Conservation (phyloP, 805 yeast genomes). For the Ogataea dorogensis region DNA sequence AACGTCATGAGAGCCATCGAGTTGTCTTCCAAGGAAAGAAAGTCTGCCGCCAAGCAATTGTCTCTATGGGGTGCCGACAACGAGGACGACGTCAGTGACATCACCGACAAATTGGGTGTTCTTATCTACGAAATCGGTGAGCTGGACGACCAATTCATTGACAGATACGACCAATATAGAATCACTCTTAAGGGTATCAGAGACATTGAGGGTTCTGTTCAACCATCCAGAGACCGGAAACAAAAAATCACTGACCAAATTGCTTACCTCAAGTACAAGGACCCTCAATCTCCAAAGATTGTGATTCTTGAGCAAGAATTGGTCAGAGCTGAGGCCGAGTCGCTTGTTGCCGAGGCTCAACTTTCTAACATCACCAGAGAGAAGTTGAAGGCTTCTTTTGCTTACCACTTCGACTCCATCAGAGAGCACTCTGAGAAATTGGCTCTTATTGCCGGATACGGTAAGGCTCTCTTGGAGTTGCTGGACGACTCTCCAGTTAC, state of each 20-base stretch:
- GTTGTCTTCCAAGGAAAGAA: conserved; percentile 71
- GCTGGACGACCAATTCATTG: conserved; percentile 83
- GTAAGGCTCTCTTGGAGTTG: conserved; percentile 80
- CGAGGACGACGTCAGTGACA: conserved; percentile 82
- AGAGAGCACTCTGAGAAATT: conserved; percentile 84
- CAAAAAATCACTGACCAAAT: conserved; percentile 82
- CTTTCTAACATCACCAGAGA: conserved; percentile 85
- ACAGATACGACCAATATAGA: conserved; percentile 83
- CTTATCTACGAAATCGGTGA: conserved; percentile 80
- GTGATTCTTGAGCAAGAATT: conserved; percentile 82
- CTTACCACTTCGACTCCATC: conserved; percentile 80
- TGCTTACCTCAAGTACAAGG: conserved; percentile 80
- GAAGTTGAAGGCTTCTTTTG: conserved; percentile 79
- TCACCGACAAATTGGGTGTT: conserved; percentile 85
- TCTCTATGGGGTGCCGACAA: conserved; percentile 86
- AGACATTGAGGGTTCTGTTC: conserved; percentile 84
- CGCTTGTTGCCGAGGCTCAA: conserved; percentile 89
- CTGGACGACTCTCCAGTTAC: conserved; percentile 83
- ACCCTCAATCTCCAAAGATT: conserved; percentile 80
- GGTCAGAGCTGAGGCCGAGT: conserved; percentile 90
- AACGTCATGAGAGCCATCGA: conserved; percentile 78
- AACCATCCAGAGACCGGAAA: conserved; percentile 85
- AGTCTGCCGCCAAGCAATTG: conserved; percentile 79
- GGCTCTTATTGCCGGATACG: conserved; percentile 86
- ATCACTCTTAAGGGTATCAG: conserved; percentile 76